Conservation (phyloP, 2,329 filamentous ascomycete genomes). For the Colletotrichum spinosum region DNA sequence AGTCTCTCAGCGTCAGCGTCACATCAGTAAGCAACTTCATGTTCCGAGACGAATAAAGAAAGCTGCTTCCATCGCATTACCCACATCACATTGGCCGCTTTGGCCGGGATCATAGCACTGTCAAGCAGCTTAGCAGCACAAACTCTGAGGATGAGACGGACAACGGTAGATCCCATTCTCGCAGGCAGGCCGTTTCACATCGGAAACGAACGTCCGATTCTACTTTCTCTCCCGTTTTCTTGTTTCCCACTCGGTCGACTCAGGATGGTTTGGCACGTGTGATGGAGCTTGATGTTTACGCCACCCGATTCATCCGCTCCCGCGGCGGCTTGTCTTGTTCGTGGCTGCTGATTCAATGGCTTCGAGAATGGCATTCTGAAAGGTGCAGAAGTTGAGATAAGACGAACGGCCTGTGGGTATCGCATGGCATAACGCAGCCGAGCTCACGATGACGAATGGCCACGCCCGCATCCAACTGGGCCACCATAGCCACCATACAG, state of each 20-base stretch:
- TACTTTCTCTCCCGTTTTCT: background rate
- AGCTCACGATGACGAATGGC: background rate
- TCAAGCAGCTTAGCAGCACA: constrained; percentile 17
- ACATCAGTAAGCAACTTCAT: too few relatives aligned
- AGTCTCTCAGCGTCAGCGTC: too few relatives aligned
- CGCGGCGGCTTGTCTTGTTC: background rate
- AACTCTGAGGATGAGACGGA: constrained; percentile 11
- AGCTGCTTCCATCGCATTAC: constrained; percentile 21
- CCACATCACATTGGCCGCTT: constrained; percentile 8
- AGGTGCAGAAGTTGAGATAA: background rate
- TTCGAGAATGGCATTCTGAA: constrained; percentile 1
- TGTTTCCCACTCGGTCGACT: constrained; percentile 1
- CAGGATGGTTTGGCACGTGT: constrained; percentile 14
- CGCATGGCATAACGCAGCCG: background rate
- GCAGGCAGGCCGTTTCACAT: constrained; percentile 29
- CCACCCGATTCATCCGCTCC: background rate
- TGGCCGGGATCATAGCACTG: constrained; percentile 24
- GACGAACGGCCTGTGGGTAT: constrained; percentile 12
- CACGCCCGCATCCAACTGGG: too few relatives aligned
- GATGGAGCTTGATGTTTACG: background rate
- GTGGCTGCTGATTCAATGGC: background rate
- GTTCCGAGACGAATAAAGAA: too few relatives aligned
- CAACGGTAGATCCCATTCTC: background rate
- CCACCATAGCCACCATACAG: too few relatives aligned
- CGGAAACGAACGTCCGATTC: constrained; percentile 15